Base-by-base conservation (phyloP, 768 basidiomycete species). In the Lentinus tigrinus region DNA sequence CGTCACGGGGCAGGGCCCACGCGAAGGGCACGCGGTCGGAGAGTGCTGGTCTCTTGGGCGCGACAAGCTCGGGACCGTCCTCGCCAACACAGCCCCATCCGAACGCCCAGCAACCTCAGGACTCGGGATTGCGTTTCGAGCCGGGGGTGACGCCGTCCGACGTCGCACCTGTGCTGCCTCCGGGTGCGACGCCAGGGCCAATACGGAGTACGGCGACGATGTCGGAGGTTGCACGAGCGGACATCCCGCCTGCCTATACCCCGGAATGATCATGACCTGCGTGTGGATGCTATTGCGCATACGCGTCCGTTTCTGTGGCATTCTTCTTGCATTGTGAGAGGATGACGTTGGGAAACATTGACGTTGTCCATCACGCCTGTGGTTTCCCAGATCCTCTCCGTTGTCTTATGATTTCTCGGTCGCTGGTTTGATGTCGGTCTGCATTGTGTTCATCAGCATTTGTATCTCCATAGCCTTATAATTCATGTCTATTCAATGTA, bases 221-320 rank as follows among this genome's bases (percentile, higher is more conserved):
- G 48, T 49, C 55, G 28, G 55, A 56, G 47, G 55, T 56, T 16
- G 55, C 55, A 48, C 38, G 55, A 26, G 55, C 55, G 27, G 55
- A 56, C 23, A 26, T 56, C 17, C 55, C 55, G 19, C 55, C 55
- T 13, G 55, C 55, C 26, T 56, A 56, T 31, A 56, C 55, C 8
- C 55, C 55, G 27, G 21, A 42, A 34, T 56, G 55, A 56, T 7
- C n/a, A 10, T 19, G 28, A 4, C 10, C 28, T 31, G 10, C 28
- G 28, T 31, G 5, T n/a, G n/a, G n/a, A n/a, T n/a, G n/a, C n/a
- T n/a, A n/a, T 31, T 10, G 28, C 28, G 10, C 28, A 31, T 31
- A 10, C 28, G 28, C 10, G 5, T 31, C 28, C 10, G 28, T 31
- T 31, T 4, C 28, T 31, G 4, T 31, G 28, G 28, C 4, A 4